Evolutionary conservation across 352 stramenopile genomes (phyloP), one percentile per base, ranked within the genome.

Genomic region (Phytophthora capsici): DNA sequence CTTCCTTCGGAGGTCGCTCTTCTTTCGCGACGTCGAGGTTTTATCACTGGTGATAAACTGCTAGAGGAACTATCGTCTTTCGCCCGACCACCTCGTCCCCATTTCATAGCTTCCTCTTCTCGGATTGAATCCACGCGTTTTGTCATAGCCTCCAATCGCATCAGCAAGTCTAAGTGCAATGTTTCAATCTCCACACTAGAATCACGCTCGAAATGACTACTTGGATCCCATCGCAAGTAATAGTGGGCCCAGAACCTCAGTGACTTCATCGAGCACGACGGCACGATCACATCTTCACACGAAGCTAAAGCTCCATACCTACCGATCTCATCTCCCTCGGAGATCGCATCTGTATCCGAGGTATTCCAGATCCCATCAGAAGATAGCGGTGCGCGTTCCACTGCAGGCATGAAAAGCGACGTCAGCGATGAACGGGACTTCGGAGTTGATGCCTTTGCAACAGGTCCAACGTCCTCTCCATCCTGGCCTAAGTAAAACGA

Each of bases 241-340:
- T 94, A 95, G 14, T 83, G 74, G 12, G 77, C 73, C 87, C 87
- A 95, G 22, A 95, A 92, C 37, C 75, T 69, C 10, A 95, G 62
- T 32, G 82, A 77, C 23, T 90, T 90, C 14, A 89, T 83, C 44
- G 81, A 79, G 20, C 73, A 82, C 34, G 81, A 89, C 20, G 85
- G 87, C 8, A 90, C 69, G 16, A 95, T 82, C 34, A 94, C 77
- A 49, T 91, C 77, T 49, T 88, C 77, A 22, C 77, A 76, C 3
- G 66, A 70, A 1, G 62, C 62, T 20, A 77, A 66, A 13, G 61
- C 59, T 14, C 58, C 67, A 36, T 70, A 75, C 3, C 76, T 59
- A 51, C 70, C 75, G 13, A 73, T 61, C 5, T 80, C 68, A 48
- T 86, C 74, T 26, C 61, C 69, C 46, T 88, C 76, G 0, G 66